phyloP scores from a whole-genome alignment of 805 yeast species.

The Cephaloascus albidus region DNA sequence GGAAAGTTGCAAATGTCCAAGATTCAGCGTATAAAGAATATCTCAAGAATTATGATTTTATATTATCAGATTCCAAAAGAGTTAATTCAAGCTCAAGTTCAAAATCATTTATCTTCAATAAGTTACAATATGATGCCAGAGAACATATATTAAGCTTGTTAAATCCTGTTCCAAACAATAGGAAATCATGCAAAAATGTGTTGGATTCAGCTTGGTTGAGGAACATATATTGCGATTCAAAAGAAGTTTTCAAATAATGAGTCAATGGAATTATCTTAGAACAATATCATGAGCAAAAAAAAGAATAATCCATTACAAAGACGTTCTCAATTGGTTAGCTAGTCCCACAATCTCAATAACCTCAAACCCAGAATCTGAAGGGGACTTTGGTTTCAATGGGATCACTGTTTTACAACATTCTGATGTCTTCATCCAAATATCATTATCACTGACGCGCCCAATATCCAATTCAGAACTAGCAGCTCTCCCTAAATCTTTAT shows the following conservation, averaged over 20 bases:
- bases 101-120: neutral
- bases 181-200: neutral
- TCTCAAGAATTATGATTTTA: neutral
- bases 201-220: neutral
- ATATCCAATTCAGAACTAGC: no score
- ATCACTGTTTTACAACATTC: no score
- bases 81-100: neutral
- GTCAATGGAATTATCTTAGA: no score
- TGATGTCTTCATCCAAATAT: no score
- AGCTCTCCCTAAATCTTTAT: no score
- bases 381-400: no score
- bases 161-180: neutral
- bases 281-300: no score
- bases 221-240: neutral
- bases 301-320: no score
- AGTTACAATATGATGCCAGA: neutral
- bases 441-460: no score
- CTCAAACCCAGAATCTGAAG: neutral
- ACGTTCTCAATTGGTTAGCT: neutral
- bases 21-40: slow-evolving; percentile 9
- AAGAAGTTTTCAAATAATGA: neutral
- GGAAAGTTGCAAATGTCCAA: slow-evolving; percentile 28
- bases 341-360: neutral
- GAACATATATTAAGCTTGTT: neutral
- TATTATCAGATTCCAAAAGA: neutral